Evolutionary conservation across 2,329 filamentous ascomycete genomes (phyloP), one percentile per base, ranked within the genome.

Genomic region (Metarhizium humberi): DNA sequence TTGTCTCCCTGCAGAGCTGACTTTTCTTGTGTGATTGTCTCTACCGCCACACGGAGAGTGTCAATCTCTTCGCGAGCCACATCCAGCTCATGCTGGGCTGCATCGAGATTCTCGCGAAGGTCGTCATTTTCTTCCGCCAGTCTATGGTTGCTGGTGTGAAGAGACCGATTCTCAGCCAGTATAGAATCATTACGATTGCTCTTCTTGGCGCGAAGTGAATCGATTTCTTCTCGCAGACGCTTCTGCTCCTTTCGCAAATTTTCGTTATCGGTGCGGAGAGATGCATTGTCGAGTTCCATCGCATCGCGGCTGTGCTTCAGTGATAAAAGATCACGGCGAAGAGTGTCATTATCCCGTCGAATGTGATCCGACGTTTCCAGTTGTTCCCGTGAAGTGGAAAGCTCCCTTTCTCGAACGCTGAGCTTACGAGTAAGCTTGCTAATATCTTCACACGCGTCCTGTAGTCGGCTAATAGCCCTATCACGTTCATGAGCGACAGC

Each of bases 401-500:
- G 60, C 55, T 75, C 73, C 58, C 71, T 73, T 55, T 74, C 70
- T 54, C 69, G 72, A 25, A 64, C 62, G 52, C 69, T 73, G 16
- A 76, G 62, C 60, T 74, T 74, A 20, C 71, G 67, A 40, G 73
- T 75, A 30, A 76, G 70, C 56, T 76, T 75, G 60, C 75, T 80
- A 60, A 81, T 79, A 38, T 79, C 81, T 50, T 78, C 75, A 45
- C 80, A 84, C 4, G 83, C 83, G 52, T 82, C 76, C 32, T 80
- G 79, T 6, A 85, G 74, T 62, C 85, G 84, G 52, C 77, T 77
- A 51, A 86, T 74, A 42, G 86, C 79, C 50, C 82, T 81, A 60
- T 88, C 85, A 34, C 84, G 79, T 67, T 89, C 86, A 34, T 80
- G 76, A 3, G 77, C 75, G 46, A 87, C 70, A 3, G 82, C 79